Base-by-base conservation (phyloP, 306 rosid species). In the Vigna reflexopilosa region DNA sequence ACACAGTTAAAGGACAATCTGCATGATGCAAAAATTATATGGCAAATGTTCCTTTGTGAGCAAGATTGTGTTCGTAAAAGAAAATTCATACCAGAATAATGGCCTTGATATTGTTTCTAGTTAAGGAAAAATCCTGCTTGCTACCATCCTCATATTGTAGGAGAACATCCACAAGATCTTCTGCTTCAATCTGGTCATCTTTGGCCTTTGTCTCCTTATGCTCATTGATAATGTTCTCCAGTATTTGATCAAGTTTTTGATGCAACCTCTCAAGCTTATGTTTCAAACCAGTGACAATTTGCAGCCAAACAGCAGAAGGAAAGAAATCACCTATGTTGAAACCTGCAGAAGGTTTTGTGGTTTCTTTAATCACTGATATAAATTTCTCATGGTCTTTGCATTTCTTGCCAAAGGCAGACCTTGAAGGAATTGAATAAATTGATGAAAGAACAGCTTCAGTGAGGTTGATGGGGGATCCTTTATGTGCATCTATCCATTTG, bases 401-500 rank as follows among this genome's bases (percentile, higher is more conserved):
- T 15, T 62, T 32, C 45, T 32, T 62, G 14, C 47, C 47, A 62
- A 62, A 62, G 2, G 47, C 47, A 32, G 24, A 5, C 20, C 22
- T 62, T 16, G 67, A 62, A 32, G 5, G 14, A 55, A 55, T 55
- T 32, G 68, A 7, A 32, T 32, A 32, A 32, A 16, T 62, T 15
- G 68, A 32, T 32, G 13, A 30, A 62, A 34, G 24, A 7, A 62
- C 24, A 6, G 24, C 24, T 62, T 62, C 7, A 5, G 85, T 83
- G 28, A 86, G 83, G 17, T 86, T 85, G 28, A 86, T 32, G 1
- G 64, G 19, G 7, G 47, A 32, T 3, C 68, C 68, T 16, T 32
- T 32, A 0, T 62, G 3, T 3, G 47, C 8, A 16, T 3, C 13
- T 32, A 32, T 16, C 22, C 42, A 7, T 32, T 62, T 62, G 14